Evolutionary conservation across 2,329 filamentous ascomycete species (phyloP).

Genomic region (Pleomassaria siparia): DNA sequence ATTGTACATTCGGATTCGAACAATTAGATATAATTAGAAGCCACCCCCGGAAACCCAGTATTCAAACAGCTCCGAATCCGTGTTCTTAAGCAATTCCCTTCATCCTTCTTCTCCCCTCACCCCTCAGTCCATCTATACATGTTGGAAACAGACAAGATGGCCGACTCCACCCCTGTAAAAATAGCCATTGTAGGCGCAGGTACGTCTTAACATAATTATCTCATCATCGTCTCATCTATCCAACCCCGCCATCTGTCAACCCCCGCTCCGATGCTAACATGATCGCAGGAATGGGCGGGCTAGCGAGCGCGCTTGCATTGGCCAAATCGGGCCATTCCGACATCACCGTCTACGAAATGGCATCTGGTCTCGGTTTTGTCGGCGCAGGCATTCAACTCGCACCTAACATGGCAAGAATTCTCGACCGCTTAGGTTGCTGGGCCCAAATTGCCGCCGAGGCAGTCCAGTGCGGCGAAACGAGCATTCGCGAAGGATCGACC

Average conservation of each 20-base stretch:
- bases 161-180: conserved; percentile 22
- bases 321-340: conserved; percentile 75
- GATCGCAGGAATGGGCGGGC: conserved; percentile 71
- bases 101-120: not conserved
- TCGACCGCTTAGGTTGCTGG: conserved; percentile 75
- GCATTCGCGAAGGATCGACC: conserved; percentile 71
- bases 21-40: not conserved
- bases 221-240: not conserved
- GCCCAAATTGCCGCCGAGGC: conserved; percentile 68
- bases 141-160: conserved; percentile 23
- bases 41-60: not conserved
- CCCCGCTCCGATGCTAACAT: not conserved
- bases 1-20: not conserved
- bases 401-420: conserved; percentile 77
- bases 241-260: not conserved
- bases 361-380: conserved; percentile 74
- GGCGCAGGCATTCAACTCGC: conserved; percentile 84
- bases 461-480: conserved; percentile 69
- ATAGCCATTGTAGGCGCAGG: conserved; percentile 40
- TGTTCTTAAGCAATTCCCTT: not conserved
- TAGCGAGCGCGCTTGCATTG: conserved; percentile 70
- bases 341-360: conserved; percentile 73
- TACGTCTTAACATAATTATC: conserved; percentile 11
- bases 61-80: not conserved
- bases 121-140: not conserved